These are phyloP conservation scores for Boletus rex-veris DNA, from an alignment of 768 basidiomycete species.

Conservation along the genomic window DNA sequence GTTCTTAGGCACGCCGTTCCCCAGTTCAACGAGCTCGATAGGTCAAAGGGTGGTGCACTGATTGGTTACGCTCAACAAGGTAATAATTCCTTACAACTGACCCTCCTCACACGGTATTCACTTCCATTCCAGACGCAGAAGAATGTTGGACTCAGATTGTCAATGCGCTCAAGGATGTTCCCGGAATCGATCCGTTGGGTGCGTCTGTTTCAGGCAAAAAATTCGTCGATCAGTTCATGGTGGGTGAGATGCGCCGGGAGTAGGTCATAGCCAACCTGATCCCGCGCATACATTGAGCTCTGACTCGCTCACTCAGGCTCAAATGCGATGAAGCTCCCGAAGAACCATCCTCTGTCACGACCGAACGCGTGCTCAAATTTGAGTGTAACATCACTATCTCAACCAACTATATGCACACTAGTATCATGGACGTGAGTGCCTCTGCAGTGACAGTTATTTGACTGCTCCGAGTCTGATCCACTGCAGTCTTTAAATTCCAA, in stretches of 20 bases:
- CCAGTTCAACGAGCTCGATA: constrained; percentile 80
- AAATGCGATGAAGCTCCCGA: constrained; percentile 80
- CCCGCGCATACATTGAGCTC: constrained; percentile 20
- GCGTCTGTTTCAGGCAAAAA: constrained; percentile 39
- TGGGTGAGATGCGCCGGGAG: constrained; percentile 75
- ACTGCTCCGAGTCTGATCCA: background rate
- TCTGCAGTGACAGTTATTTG: constrained; percentile 4
- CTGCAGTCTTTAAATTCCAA: constrained; percentile 79
- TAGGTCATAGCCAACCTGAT: constrained; percentile 17
- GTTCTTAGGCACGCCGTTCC: constrained; percentile 76
- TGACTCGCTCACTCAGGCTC: constrained; percentile 43
- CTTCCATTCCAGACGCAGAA: constrained; percentile 68
- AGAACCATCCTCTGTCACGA: constrained; percentile 59
- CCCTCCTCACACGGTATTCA: background rate
- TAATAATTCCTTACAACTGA: constrained; percentile 8
- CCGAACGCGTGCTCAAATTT: constrained; percentile 80
- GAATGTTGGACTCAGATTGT: constrained; percentile 83
- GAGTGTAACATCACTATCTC: constrained; percentile 86
- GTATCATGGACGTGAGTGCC: constrained; percentile 70
- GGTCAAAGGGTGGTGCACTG: constrained; percentile 38
- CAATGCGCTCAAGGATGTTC: constrained; percentile 67
- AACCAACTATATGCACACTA: constrained; percentile 87
- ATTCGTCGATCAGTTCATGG: constrained; percentile 80
- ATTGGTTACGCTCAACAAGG: constrained; percentile 80
- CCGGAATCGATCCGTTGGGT: constrained; percentile 38